Evolutionary conservation across 495 filamentous ascomycete genomes (phyloP), one percentile per base, ranked within the genome.

Genomic region (Penicillium bialowiezense): DNA sequence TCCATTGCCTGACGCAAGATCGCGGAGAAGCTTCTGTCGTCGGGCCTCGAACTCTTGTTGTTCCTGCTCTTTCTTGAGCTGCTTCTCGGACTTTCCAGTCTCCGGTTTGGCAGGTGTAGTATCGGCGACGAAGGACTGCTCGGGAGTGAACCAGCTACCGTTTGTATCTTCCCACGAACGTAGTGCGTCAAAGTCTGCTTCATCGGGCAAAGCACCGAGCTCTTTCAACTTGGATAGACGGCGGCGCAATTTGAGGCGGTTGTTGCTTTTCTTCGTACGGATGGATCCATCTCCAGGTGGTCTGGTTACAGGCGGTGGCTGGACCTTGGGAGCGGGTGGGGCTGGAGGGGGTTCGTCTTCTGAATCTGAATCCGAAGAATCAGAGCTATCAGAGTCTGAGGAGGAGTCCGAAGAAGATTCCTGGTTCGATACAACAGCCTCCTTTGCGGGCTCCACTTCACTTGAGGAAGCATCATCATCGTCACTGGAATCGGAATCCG

Each of bases 181-280:
- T 21, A 83, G 60, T 19, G 80, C 74, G 10, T 56, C 52, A 38
- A 78, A 67, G 19, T 72, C 77, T 18, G 79, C 79, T 21, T 72
- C 58, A 17, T 63, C 40, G 3, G 75, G 72, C 2, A 86, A 55
- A 10, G 74, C 49, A 3, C 77, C 79, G 13, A 77, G 55, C 19
- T 73, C 56, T 44, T 82, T 80, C 2, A 84, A 64, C 36, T 72
- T 72, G 5, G 58, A 62, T 0, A 85, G 62, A 38, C 59, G 68
- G 34, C 73, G 75, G 32, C 70, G 62, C 26, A 78, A 57, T 48
- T 72, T 75, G 44, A 70, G 71, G 29, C 84, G 72, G 9, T 66
- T 59, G 51, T 87, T 87, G 48, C 76, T 76, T 18, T 71, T 69
- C 37, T 72, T 73, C 2, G 84, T 87, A 38, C 56, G 51, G 8